Conservation (phyloP, 345 rosid species). For the Pelargonium nanum region DNA sequence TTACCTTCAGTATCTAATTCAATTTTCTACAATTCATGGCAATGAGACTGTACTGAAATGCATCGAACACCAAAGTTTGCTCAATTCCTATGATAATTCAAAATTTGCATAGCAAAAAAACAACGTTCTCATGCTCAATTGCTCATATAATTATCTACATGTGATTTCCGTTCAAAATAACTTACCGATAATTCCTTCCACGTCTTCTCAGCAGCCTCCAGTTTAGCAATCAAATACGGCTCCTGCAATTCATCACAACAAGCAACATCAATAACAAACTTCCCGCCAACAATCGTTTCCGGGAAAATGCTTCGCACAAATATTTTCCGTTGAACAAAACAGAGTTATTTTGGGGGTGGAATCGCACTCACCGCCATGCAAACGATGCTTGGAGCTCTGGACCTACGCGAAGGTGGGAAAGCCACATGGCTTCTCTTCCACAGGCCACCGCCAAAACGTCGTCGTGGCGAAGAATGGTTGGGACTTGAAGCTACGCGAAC, state of each 20-base stretch:
- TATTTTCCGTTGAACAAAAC: neutral
- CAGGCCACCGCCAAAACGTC: slow-evolving; percentile 12
- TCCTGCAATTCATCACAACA: slow-evolving; percentile 34
- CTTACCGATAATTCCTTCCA: slow-evolving; percentile 90
- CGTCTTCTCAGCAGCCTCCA: slow-evolving; percentile 91
- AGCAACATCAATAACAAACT: neutral
- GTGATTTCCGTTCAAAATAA: too few species aligned
- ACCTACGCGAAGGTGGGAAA: slow-evolving; percentile 20
- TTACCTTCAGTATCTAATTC: neutral
- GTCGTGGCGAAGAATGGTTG: slow-evolving; percentile 13
- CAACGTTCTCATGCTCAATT: neutral
- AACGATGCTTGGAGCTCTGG: slow-evolving; percentile 37
- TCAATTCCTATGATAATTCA: too few species aligned
- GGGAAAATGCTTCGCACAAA: neutral
- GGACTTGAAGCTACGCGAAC: slow-evolving; percentile 27
- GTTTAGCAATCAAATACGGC: slow-evolving; percentile 62
- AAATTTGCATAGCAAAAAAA: too few species aligned
- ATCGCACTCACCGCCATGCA: slow-evolving; percentile 74
- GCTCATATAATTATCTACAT: too few species aligned
- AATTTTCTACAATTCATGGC: too few species aligned
- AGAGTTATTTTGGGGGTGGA: neutral
- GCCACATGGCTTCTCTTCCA: slow-evolving; percentile 14
- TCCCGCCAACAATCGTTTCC: neutral
- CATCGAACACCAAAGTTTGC: too few species aligned
- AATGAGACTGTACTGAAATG: too few species aligned